A percentile compares a stretch with the other conserved stretches of the same genome.
Evolutionary conservation across 805 yeast species (phyloP).

Genomic region (Metschnikowia continentalis): DNA sequence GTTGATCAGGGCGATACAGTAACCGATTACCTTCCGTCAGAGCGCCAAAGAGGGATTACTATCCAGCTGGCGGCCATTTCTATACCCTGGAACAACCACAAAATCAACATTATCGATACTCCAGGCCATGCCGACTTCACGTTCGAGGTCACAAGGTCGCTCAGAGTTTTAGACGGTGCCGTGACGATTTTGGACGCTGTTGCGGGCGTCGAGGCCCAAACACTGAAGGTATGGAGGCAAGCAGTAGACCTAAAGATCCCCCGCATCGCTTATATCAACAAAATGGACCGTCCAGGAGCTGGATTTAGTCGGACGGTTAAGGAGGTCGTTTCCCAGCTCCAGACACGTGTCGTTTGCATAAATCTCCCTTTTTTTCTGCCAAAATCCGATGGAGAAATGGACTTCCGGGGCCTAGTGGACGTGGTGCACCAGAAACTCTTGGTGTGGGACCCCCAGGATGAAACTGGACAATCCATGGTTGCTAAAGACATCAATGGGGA

Average conservation of each 20-base stretch:
- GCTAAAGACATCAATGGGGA: slow-evolving; percentile 38
- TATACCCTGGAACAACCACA: slow-evolving; percentile 74
- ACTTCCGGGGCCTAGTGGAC: slow-evolving; percentile 73
- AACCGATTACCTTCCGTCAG: slow-evolving; percentile 87
- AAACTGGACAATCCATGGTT: slow-evolving; percentile 49
- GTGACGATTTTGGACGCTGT: slow-evolving; percentile 91
- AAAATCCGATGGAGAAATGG: slow-evolving; percentile 27
- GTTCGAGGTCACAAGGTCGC: slow-evolving; percentile 85
- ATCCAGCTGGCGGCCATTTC: slow-evolving; percentile 96
- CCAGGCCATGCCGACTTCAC: slow-evolving; percentile 99
- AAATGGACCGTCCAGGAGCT: slow-evolving; percentile 96
- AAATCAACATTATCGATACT: slow-evolving; percentile 87
- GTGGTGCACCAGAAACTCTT: slow-evolving; percentile 60
- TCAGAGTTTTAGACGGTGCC: slow-evolving; percentile 91
- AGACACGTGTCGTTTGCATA: slow-evolving; percentile 69
- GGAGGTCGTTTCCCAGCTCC: slow-evolving; percentile 72
- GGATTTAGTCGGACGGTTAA: slow-evolving; percentile 87
- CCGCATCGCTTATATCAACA: slow-evolving; percentile 74
- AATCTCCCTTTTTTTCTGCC: slow-evolving; percentile 67
- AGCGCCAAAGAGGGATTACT: slow-evolving; percentile 89
- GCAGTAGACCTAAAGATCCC: slow-evolving; percentile 69
- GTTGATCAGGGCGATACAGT: slow-evolving; percentile 97
- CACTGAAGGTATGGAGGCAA: slow-evolving; percentile 95
- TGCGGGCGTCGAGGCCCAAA: slow-evolving; percentile 97
- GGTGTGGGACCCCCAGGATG: slow-evolving; percentile 42